Evolutionary conservation across 2,329 filamentous ascomycete species (phyloP), one percentile per base, ranked within the genome.

Genomic region (Colletotrichum chrysophilum): DNA sequence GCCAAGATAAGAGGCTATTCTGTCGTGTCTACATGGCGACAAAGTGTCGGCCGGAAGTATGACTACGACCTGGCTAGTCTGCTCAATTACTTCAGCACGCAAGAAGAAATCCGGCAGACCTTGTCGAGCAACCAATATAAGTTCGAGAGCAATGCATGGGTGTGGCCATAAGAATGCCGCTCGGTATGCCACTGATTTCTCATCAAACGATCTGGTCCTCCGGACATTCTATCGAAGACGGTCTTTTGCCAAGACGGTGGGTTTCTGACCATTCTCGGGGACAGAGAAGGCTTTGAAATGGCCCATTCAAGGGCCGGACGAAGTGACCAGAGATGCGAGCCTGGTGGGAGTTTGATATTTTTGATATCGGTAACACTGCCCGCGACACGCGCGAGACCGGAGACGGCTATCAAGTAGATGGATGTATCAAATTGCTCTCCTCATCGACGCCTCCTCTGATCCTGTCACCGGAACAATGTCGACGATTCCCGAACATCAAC

Each of bases 1-100:
- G 1, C 34, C 34, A 36, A 36, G 34, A 36, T 14, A 36, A 36
- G 34, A 36, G 34, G 14, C 34, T 0, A 16, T 36, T 36, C 14
- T 1, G 34, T 36, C 34, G 1, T 36, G 34, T 36, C 34, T 36
- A 36, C 6, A 36, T 38, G 36, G 36, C 36, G 36, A 9, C 14
- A 38, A 38, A 7, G 2, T 10, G 38, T 1, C 16, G 9, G 0
- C 18, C 0, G 18, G 38, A 0, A 10, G 38, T 43, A 43, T 0
- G 8, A 43, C 38, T 18, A 43, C 38, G 38, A 43, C 16, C 18
- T 18, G 8, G 36, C 36, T 43, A 2, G 38, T 18, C 38, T 0
- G 7, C 3, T 18, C 38, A 43, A 43, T 3, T 2, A 43, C 38
- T 43, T 0, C 38, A 43, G 18, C 38, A n/a, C 38, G 4, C 18